Conservation (phyloP, 1,139 yeast species). For the Kodamaea sp. region DNA sequence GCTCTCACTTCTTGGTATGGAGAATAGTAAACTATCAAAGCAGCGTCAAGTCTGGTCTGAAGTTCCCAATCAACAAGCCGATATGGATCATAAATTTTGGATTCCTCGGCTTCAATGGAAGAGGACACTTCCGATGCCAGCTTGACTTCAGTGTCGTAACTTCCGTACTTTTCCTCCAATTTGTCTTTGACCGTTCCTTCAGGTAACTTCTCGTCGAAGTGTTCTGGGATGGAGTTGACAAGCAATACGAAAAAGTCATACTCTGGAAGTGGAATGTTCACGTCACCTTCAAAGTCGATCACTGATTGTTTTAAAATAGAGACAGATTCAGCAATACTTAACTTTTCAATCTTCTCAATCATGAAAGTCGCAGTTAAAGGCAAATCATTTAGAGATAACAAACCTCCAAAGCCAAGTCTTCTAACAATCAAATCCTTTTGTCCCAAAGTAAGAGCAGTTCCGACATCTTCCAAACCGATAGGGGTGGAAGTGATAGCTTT, state of each 20-base stretch:
- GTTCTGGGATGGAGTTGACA: constrained; percentile 7
- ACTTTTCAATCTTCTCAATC: constrained; percentile 29
- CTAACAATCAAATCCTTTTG: constrained; percentile 25
- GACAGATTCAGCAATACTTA: constrained; percentile 24
- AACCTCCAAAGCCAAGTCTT: constrained; percentile 27
- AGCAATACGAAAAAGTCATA: constrained; percentile 13
- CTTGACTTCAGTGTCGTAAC: no score
- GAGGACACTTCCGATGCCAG: no score
- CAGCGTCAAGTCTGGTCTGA: constrained; percentile 19
- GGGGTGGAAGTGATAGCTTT: constrained; percentile 20
- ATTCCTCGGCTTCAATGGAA: constrained; percentile 24
- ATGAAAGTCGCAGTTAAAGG: constrained; percentile 30
- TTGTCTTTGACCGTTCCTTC: constrained; percentile 8
- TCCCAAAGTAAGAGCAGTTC: constrained; percentile 21
- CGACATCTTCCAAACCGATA: constrained; percentile 27
- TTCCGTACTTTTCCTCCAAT: constrained; percentile 10
- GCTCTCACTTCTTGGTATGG: constrained; percentile 69
- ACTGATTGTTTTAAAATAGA: constrained; percentile 19
- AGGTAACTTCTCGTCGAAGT: constrained; percentile 1
- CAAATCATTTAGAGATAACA: constrained; percentile 25
- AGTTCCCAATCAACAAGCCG: constrained; percentile 17
- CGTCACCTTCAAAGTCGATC: constrained; percentile 22
- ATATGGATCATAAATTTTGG: constrained; percentile 7
- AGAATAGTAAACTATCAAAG: constrained; percentile 50
- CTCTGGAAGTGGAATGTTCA: constrained; percentile 20